Base-by-base conservation (phyloP, 2,329 filamentous ascomycete genomes). In the Beauveria australis region DNA sequence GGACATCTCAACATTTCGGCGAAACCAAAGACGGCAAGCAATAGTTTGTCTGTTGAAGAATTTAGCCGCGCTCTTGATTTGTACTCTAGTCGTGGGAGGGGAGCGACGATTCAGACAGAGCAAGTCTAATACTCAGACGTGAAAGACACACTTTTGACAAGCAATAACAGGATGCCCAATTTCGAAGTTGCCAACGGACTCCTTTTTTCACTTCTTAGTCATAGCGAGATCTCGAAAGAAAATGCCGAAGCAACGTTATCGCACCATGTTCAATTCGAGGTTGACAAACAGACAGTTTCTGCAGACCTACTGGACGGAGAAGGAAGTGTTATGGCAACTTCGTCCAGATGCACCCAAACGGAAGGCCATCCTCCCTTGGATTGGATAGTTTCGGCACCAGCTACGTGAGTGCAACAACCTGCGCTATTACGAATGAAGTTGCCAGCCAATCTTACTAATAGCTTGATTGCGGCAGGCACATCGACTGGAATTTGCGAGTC, bases 401-500 rank as follows among this genome's bases (percentile, higher is more conserved):
- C 75, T 40, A 73, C 70, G 73, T 73, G 62, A 74, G 54, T 41
- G n/a, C 3, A 18, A 10, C 26, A 41, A 16, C 3, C 18, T 9
- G 26, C 26, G 24, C 4, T 28, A 28, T 28, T 28, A n/a, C 16
- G 22, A 18, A 49, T 18, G 14, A 24, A 12, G 7, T 16, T 30
- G 18, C 1, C 22, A 30, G 33, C 14, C 37, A 44, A 26, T n/a
- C 14, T 24, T 43, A 22, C 18, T 56, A 7, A 53, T 19, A 41
- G 14, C 5, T 37, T 37, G 18, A 26, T 41, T 24, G 12, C 46
- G 7, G 10, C 44, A 62, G 60, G 55, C 3, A 28, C 14, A n/a
- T 62, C 5, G 73, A 75, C 62, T 75, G 73, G 73, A 71, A 64
- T 53, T 61, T 75, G 43, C 65, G 65, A 56, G 68, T 74, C 8